A percentile compares a stretch with the other conserved stretches of the same genome.
Evolutionary conservation across 208 protist genomes (phyloP).

Genomic region (Leishmania mexicana): DNA sequence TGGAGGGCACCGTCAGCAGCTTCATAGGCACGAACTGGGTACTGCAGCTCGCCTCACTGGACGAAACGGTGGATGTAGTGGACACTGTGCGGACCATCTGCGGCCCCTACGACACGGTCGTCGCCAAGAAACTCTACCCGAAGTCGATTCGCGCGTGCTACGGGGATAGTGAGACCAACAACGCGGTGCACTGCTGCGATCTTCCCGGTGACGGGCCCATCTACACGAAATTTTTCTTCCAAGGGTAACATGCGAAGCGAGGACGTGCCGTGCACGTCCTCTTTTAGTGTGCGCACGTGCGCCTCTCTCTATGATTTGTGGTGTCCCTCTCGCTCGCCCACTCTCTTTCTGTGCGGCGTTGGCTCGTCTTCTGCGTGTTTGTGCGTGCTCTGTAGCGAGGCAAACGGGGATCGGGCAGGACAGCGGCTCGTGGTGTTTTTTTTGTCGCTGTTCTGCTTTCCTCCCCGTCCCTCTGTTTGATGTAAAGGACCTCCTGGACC

Average conservation of each 20-base stretch:
- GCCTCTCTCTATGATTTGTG: neutral
- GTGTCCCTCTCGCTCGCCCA: neutral
- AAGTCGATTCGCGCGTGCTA: slow-evolving; percentile 89
- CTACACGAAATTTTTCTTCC: slow-evolving; percentile 83
- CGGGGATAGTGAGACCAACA: slow-evolving; percentile 73
- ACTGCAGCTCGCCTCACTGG: slow-evolving; percentile 72
- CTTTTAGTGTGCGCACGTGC: neutral
- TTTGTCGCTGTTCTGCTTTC: neutral
- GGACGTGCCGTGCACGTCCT: neutral
- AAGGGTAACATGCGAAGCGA: slow-evolving; percentile 6
- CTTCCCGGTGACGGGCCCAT: slow-evolving; percentile 90
- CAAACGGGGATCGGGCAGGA: neutral
- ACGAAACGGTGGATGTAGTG: slow-evolving; percentile 47
- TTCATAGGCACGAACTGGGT: slow-evolving; percentile 73
- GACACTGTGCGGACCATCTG: slow-evolving; percentile 62
- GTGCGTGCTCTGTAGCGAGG: neutral
- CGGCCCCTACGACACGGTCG: slow-evolving; percentile 78
- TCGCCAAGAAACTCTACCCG: slow-evolving; percentile 86
- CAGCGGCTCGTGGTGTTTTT: neutral
- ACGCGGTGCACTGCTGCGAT: slow-evolving; percentile 97
- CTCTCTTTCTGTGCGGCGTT: neutral
- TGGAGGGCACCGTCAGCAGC: slow-evolving; percentile 49
- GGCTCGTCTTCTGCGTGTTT: neutral
- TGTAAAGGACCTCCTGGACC: neutral
- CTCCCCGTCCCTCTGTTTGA: neutral